Evolutionary conservation across 1,284 basidiomycete genomes (phyloP), one percentile per base, ranked within the genome.

Genomic region (Tilletiopsis washingtonensis): DNA sequence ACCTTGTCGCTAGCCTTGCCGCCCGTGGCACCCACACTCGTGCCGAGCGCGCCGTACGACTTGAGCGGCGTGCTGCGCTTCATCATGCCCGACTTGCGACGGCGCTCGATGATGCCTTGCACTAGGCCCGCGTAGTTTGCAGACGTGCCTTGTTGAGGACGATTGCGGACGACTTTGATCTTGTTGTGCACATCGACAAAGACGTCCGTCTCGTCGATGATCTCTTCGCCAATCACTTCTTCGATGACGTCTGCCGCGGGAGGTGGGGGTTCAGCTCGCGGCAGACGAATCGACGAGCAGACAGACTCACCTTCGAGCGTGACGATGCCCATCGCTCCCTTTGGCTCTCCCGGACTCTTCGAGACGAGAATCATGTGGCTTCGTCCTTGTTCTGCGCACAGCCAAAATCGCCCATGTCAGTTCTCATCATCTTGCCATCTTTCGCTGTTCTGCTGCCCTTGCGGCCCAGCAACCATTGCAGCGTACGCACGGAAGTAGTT

Each of bases 301-400:
- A n/a, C n/a, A n/a, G n/a, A n/a, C n/a, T n/a, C n/a, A n/a, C n/a
- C 77, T 52, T 78, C 77, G 4, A 78, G 68, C 4, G 77, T 75
- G 25, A 77, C 74, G 23, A 76, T 67, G 20, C 75, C 76, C 25
- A 67, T 49, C 2, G 83, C 90, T 38, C 90, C 90, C 15, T 84
- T 84, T 4, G 83, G 78, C 39, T 79, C 74, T 0, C 91, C 91
- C 0, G 91, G 91, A 0, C 85, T 86, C 11, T 78, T 78, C 61
- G 86, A 90, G 32, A 98, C 82, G 21, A 98, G 77, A 20, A 98
- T 78, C 58, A 97, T 79, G 75, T 98, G 93, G 0, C 90, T 88
- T 44, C 91, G 83, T 5, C 93, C 93, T 2, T 90, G 93, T 79
- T 97, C n/a, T n/a, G n/a, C n/a, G n/a, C n/a, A n/a, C n/a, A n/a